Conservation (phyloP, 306 rosid species). For the Casuarina equisetifolia region DNA sequence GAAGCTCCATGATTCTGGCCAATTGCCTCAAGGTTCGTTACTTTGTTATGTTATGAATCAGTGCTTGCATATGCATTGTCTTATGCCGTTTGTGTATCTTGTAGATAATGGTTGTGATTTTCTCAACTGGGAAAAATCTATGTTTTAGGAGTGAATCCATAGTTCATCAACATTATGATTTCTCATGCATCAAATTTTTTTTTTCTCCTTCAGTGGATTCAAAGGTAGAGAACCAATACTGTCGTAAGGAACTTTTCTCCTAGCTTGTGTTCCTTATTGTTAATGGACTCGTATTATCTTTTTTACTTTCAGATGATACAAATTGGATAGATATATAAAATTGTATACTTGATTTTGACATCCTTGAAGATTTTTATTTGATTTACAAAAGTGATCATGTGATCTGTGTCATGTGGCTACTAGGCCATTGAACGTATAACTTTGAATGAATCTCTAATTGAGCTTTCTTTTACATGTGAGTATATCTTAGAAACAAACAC, state of each 20-base stretch:
- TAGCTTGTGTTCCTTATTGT: not conserved
- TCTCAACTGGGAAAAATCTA: not conserved
- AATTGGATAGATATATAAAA: not conserved
- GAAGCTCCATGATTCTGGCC: constrained; percentile 56
- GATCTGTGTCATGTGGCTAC: not conserved
- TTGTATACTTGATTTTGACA: not conserved
- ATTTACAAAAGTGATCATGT: not conserved
- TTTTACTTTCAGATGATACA: not conserved
- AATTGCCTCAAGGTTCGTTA: constrained; percentile 86
- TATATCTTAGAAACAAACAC: not conserved
- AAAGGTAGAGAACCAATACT: no score
- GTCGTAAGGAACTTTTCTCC: not conserved
- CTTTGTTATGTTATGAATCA: constrained; percentile 7
- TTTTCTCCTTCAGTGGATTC: not conserved
- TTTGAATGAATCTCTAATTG: no score
- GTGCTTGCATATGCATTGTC: not conserved
- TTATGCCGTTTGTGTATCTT: not conserved
- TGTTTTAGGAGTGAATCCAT: not conserved
- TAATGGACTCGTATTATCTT: not conserved
- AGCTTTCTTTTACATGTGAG: no score
- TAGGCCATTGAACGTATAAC: no score
- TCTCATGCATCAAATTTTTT: not conserved
- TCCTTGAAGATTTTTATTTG: not conserved
- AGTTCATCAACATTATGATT: not conserved
- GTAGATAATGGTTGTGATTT: not conserved